Base-by-base conservation (phyloP, 2,329 filamentous ascomycete genomes). In the Curvularia sp. region DNA sequence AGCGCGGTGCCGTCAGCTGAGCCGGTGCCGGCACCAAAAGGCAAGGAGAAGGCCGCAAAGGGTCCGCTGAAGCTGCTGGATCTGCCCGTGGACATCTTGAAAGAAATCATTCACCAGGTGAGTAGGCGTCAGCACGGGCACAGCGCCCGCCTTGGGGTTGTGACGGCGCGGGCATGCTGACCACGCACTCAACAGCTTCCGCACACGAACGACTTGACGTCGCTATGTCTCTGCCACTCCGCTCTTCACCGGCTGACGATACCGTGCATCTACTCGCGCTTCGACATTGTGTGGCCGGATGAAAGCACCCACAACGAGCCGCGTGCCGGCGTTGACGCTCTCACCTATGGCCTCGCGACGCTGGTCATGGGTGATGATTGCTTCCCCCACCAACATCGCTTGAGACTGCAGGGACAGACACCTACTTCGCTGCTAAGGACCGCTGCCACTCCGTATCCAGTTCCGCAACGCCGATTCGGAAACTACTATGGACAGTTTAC, bases 261-360 rank as follows among this genome's bases (percentile, higher is more conserved):
- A 23, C 91, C 91, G 18, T 87, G 89, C 68, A 92, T 95, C 64
- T 95, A 95, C 79, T 90, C 89, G 18, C 86, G 90, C 59, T 95
- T 95, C 77, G 91, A 95, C 72, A 95, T 95, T 63, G 89, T 94
- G 41, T 95, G 92, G 92, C 91, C 91, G 0, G 91, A 94, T 70
- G 86, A 86, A 30, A 84, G 85, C 62, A 81, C 84, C 7, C 82
- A 86, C 8, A 81, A 84, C 1, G 86, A 90, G 66, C 87, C 89
- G 53, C 83, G 88, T 42, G 87, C 87, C 39, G 89, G 89, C 56
- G 91, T 95, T 28, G 91, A 95, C 79, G 91, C 91, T 38, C 84
- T 95, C 45, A 93, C 91, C 0, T 94, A 92, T 73, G 91, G 92
- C 5, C 81, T 95, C 19, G 87, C 91, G 12, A 95, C 92, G 0